Conservation (phyloP, 2,329 filamentous ascomycete species). For the Microdochium trichocladiopsis region DNA sequence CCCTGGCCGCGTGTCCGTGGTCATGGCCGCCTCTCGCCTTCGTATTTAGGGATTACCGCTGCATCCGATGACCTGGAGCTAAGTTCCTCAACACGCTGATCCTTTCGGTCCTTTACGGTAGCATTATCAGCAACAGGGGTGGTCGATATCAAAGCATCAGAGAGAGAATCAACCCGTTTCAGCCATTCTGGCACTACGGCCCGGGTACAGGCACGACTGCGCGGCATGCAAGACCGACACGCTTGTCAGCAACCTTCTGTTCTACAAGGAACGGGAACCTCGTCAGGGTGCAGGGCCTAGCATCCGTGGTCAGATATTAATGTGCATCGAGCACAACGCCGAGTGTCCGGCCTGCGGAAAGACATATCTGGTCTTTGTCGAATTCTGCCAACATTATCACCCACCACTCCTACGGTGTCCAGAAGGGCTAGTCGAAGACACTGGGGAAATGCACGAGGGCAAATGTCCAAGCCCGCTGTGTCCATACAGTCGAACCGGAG, state of each 20-base stretch:
- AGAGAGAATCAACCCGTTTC: neutral
- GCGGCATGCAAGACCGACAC: neutral
- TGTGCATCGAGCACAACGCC: constrained; percentile 52
- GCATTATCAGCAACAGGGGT: neutral
- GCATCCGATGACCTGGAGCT: neutral
- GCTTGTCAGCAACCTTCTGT: neutral
- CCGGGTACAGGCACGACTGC: neutral
- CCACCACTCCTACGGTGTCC: constrained; percentile 41
- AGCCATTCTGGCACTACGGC: neutral
- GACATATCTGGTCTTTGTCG: constrained; percentile 50
- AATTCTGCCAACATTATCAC: constrained; percentile 45
- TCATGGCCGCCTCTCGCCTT: neutral
- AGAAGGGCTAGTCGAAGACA: constrained; percentile 28
- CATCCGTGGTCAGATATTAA: constrained; percentile 29
- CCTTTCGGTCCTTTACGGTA: neutral
- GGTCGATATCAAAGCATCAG: neutral
- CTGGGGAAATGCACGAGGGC: constrained; percentile 42
- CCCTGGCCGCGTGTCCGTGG: neutral
- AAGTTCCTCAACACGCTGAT: neutral
- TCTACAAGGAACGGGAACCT: neutral
- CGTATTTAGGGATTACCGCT: neutral
- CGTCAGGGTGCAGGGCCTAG: neutral
- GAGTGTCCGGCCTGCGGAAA: constrained; percentile 54
- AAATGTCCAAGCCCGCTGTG: constrained; percentile 53
- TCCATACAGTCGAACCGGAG: constrained; percentile 49